phyloP scores from a whole-genome alignment of 345 rosid species.

The Camelina sativa region DNA sequence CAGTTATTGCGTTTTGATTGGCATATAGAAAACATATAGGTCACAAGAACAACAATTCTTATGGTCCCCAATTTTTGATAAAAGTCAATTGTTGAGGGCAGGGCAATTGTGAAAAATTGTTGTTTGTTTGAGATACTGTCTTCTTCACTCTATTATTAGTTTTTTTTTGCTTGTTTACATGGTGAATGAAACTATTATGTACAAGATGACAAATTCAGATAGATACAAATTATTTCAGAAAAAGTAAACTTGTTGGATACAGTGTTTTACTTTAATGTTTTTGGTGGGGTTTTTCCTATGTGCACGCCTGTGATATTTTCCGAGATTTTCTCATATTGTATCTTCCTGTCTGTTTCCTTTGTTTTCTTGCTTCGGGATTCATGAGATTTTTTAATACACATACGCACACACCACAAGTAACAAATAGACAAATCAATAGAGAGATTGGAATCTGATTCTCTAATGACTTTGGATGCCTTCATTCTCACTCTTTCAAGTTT shows the following conservation, averaged over 20 bases:
- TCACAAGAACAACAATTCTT: constrained; percentile 38
- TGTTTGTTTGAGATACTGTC: constrained; percentile 26
- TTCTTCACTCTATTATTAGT: constrained; percentile 39
- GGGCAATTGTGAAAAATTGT: constrained; percentile 7
- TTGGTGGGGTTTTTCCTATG: constrained; percentile 49
- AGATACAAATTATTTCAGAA: not conserved
- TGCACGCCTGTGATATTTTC: constrained; percentile 56
- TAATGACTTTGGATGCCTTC: not conserved
- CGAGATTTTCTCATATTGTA: constrained; percentile 35
- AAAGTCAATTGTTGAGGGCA: constrained; percentile 37
- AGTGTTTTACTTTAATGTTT: constrained; percentile 28
- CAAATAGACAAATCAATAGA: constrained; percentile 8
- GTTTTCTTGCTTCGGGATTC: constrained; percentile 36
- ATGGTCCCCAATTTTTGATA: constrained; percentile 39
- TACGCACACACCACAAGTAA: not conserved
- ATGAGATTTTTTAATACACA: constrained; percentile 8
- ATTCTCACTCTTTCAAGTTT: not conserved
- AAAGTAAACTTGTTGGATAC: constrained; percentile 35
- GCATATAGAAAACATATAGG: constrained; percentile 12
- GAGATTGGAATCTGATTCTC: constrained; percentile 39
- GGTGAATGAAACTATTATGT: constrained; percentile 30
- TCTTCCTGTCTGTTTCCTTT: constrained; percentile 53
- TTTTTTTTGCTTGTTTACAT: constrained; percentile 36
- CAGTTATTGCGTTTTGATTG: constrained; percentile 28
- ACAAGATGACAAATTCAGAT: constrained; percentile 36